phyloP scores from a whole-genome alignment of 78 protist genomes.

The Ministeria vibrans region DNA sequence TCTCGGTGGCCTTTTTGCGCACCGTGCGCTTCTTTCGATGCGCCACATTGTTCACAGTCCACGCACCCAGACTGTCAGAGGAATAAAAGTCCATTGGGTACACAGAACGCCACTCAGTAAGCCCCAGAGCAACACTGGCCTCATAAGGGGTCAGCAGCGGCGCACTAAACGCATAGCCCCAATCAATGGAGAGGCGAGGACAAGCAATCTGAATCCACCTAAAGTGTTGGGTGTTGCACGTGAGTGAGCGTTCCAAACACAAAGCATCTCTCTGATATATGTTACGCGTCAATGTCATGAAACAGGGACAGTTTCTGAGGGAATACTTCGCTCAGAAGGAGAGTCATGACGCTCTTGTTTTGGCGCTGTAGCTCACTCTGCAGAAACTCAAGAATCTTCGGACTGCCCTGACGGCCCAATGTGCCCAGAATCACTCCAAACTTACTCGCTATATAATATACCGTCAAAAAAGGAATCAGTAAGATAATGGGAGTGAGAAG shows the following conservation, averaged over 20 bases:
- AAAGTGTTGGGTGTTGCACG: not conserved
- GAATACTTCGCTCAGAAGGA: slow-evolving; percentile 57
- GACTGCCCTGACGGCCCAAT: slow-evolving; percentile 90
- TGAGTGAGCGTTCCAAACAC: not conserved
- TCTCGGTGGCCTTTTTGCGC: too few species aligned
- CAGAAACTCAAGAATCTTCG: slow-evolving; percentile 52
- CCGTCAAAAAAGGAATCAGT: not conserved
- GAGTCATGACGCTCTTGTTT: not conserved
- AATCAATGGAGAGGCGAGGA: slow-evolving; percentile 96
- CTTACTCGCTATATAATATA: not conserved
- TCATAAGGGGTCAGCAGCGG: slow-evolving; percentile 91
- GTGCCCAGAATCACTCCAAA: slow-evolving; percentile 82
- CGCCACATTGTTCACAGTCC: slow-evolving; percentile 32
- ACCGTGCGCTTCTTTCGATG: too few species aligned
- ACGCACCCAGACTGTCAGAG: slow-evolving; percentile 15
- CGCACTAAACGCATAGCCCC: slow-evolving; percentile 89
- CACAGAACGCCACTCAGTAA: slow-evolving; percentile 50
- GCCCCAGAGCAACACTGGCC: slow-evolving; percentile 72
- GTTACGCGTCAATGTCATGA: slow-evolving; percentile 58
- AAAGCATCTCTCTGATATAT: not conserved
- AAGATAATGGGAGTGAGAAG: not conserved
- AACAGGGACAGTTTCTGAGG: slow-evolving; percentile 79
- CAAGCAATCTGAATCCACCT: slow-evolving; percentile 90
- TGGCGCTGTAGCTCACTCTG: not conserved
- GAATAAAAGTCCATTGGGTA: slow-evolving; percentile 94